Base-by-base conservation (phyloP, 257 asterid species). In the Salvia rosmarinus region DNA sequence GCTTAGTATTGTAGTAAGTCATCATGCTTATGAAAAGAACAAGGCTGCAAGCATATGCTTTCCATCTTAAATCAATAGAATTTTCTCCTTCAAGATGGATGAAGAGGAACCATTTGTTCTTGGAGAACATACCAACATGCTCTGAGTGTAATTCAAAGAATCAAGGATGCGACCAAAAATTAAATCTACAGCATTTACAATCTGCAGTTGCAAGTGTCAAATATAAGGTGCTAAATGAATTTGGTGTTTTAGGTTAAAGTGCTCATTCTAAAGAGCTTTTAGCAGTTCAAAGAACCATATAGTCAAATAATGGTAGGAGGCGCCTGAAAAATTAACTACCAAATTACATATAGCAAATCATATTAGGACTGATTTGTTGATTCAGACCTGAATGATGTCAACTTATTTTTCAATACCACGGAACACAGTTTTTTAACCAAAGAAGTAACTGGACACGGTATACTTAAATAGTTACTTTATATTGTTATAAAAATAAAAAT, bases 51-150 rank as follows among this genome's bases (percentile, higher is more conserved):
- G 35, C 17, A 56, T 19, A 44, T 65, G 62, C 68, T 35, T 28
- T 37, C 62, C 50, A 49, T 34, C 25, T 66, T 52, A 39, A 52
- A 21, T 68, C 34, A 13, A 17, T 34, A 4, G 37, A 1, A 57
- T 6, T 32, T 39, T 17, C 14, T 32, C 67, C 17, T 34, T 17
- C 32, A 46, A 49, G 37, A 46, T 52, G 65, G 28, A 46, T 21
- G 73, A 65, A 16, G 16, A 74, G 63, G 68, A 46, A 66, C 19
- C 70, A 47, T 9, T 65, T 50, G 54, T 12, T 37, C 47, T 57
- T n/a, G 57, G 39, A 44, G 39, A 57, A 44, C 70, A 49, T 23
- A 39, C 47, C 47, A 52, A 64, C 66, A 51, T 10, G 13, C 17
- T 73, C 68, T 20, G 9, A n/a, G 16, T 40, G 42, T 0, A 42